These are phyloP conservation scores for Biscutella auriculata DNA, from an alignment of 441 rosid genomes.

Conservation along the genomic window DNA sequence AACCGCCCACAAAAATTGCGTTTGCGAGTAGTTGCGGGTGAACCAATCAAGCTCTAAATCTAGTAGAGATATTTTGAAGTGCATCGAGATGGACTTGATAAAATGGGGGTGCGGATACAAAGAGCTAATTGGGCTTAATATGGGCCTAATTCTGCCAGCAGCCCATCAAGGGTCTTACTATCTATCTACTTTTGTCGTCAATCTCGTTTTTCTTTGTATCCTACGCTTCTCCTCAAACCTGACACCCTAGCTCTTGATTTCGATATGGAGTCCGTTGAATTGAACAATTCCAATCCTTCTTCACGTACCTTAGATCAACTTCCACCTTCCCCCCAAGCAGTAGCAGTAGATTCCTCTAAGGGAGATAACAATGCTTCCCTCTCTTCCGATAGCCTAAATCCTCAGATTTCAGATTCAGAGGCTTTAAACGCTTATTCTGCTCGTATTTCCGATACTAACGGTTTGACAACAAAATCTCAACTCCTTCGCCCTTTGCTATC, in stretches of 20 bases:
- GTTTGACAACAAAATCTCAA: constrained; percentile 15
- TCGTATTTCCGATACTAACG: neutral
- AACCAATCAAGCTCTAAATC: no score
- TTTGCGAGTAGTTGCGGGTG: no score
- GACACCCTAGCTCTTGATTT: constrained; percentile 8
- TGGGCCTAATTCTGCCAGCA: neutral
- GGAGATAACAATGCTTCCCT: constrained; percentile 18
- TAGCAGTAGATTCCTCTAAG: constrained; percentile 20
- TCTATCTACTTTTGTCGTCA: neutral
- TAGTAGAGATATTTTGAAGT: no score
- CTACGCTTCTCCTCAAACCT: neutral
- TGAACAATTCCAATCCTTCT: neutral
- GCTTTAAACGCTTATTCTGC: constrained; percentile 1
- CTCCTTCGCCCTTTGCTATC: constrained; percentile 31
- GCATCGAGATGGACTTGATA: no score
- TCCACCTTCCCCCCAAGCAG: constrained; percentile 7
- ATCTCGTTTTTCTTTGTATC: neutral
- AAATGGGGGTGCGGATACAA: no score
- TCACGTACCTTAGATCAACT: constrained; percentile 7
- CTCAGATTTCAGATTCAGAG: constrained; percentile 8
- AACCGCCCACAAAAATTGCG: no score
- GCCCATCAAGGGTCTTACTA: neutral
- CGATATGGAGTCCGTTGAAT: constrained; percentile 32
- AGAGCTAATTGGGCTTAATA: neutral
- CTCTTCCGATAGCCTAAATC: constrained; percentile 14